Evolutionary conservation across 495 filamentous ascomycete species (phyloP), one percentile per base, ranked within the genome.

Genomic region (Penicillium antarcticum): DNA sequence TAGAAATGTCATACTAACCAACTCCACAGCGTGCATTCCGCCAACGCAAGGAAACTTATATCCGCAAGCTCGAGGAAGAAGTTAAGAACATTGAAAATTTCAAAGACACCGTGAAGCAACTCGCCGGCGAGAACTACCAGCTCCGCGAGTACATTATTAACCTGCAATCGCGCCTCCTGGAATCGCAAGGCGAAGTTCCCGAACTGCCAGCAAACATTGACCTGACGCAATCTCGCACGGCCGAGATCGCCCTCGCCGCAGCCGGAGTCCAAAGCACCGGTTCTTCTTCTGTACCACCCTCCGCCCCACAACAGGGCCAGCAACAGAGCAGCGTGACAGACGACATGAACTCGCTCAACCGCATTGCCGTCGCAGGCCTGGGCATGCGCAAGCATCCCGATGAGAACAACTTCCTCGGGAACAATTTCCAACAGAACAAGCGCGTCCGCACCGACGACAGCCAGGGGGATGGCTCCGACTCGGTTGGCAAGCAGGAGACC

Each of bases 31-130:
- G 94, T 57, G 94, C 94, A 17, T 98, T 98, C 71, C 89, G 94
- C 19, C 92, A 97, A 76, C 88, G 94, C 45, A 98, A 98, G 70
- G 94, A 98, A 72, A 88, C 85, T 29, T 96, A 97, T 67, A 98
- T 98, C 67, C 95, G 96, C 75, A 91, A 92, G 65, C 79, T 98
- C 13, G 94, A 97, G 67, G 87, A 92, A 57, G 88, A 96, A 67
- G 89, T 95, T 37, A 81, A 87, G 53, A 88, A 90, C 16, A 84
- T 81, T 59, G 80, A 82, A 36, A 71, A 74, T 14, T 80, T 92
- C 65, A 84, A 86, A 43, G 80, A 86, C 45, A 83, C 74, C 43
- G 87, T 79, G 61, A 91, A 95, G 61, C 70, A 77, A 40, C 74
- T 96, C 17, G 86, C 94, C 57, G 74, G 78, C 23, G 95, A 98